Evolutionary conservation across 352 stramenopile species (phyloP), one percentile per base, ranked within the genome.

Genomic region (Phytophthora brassicae): DNA sequence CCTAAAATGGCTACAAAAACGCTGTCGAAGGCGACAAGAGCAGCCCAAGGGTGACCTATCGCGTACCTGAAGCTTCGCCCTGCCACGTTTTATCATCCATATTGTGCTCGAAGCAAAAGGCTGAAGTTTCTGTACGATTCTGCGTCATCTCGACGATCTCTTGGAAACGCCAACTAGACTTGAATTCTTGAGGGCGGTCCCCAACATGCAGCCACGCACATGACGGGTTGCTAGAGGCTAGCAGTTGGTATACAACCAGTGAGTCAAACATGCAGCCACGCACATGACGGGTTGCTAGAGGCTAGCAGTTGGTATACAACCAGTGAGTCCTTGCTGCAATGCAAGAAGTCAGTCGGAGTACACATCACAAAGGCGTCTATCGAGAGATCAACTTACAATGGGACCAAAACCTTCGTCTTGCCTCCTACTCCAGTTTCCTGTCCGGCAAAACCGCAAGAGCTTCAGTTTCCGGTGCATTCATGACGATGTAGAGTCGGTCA

Each of bases 1-100:
- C 61, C 66, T 29, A 66, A 28, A 29, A 78, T 64, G 16, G 66
- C 73, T 1, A 54, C 62, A 20, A 81, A 38, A 29, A 76, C 73
- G 20, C 66, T 76, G 44, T 79, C 66, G 45, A 81, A 79, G 2
- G 63, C 66, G 13, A 76, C 69, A 9, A 81, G 52, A 19, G 66
- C 73, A 20, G 63, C 70, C 70, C 73, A 81, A 1, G 67, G 70
- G 26, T 77, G 73, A 5, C 70, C 73, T 17, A 77, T 42, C 38
- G 55, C 6, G 62, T 74, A 17, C 61, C 61, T 13, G 28, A 49
- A 5, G 72, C 68, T 31, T 74, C 63, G 3, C 17, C 6, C n/a
- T 71, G 51, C 70, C 70, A 76, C 4, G 42, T 70, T 9, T 67
- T 56, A 49, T 73, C 64, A 35, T 62, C 41, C 64, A 79, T 74